Percentiles rank a stretch among this genome's conserved stretches.
Conservation (phyloP, 371 early-diverging fungal genomes). For the Dentiscutata heterogama region DNA sequence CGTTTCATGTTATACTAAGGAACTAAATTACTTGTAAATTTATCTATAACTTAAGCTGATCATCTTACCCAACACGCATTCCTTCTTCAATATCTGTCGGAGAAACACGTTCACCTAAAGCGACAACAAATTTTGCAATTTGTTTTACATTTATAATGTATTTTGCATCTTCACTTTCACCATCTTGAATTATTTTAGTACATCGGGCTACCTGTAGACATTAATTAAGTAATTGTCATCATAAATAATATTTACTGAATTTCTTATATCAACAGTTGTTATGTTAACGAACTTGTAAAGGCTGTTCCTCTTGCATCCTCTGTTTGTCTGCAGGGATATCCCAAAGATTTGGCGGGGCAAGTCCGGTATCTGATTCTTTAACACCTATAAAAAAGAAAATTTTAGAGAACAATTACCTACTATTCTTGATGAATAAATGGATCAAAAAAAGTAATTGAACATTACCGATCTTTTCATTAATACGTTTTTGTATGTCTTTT, state of each 20-base stretch:
- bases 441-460: neutral
- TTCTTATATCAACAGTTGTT: neutral
- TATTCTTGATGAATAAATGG: neutral
- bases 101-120: slow-evolving; percentile 95
- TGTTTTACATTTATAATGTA: slow-evolving; percentile 99
- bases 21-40: neutral
- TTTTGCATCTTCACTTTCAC: slow-evolving; percentile 76
- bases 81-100: slow-evolving; percentile 99
- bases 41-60: neutral
- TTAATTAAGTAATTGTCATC: neutral
- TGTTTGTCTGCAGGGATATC: slow-evolving; percentile 99
- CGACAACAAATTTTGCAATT: slow-evolving; percentile 99
- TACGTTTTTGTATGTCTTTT: slow-evolving; percentile 95
- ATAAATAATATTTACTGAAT: neutral
- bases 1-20: neutral
- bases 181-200: slow-evolving; percentile 94
- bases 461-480: slow-evolving; percentile 96
- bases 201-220: slow-evolving; percentile 89
- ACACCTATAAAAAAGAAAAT: slow-evolving; percentile 74
- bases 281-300: slow-evolving; percentile 83
- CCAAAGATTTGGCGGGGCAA: slow-evolving; percentile 99
- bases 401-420: neutral
- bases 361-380: slow-evolving; percentile 99
- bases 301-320: slow-evolving; percentile 96
- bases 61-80: slow-evolving; percentile 96